A percentile compares a stretch with the other conserved stretches of the same genome.
These are phyloP conservation scores for Cyclostephanos tholiformis DNA, from an alignment of 108 stramenopile genomes.

Conservation along the genomic window DNA sequence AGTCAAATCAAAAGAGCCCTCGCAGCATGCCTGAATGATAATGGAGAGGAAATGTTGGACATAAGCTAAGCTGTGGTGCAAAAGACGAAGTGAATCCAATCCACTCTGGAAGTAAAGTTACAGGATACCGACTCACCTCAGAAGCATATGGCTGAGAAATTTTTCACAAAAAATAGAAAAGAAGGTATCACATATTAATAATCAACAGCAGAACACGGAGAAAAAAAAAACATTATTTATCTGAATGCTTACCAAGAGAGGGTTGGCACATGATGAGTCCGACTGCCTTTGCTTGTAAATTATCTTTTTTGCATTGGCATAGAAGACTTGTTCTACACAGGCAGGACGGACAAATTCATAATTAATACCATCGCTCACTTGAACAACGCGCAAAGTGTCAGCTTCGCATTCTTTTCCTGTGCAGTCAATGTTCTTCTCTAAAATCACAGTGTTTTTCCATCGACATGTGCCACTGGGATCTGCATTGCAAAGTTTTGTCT, in stretches of 20 bases:
- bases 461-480: slow-evolving; percentile 33
- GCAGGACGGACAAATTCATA: slow-evolving; percentile 69
- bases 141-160: slow-evolving; percentile 16
- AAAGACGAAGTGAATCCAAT: neutral
- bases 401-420: slow-evolving; percentile 59
- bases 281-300: slow-evolving; percentile 35
- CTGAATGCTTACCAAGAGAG: slow-evolving; percentile 12
- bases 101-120: neutral
- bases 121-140: slow-evolving; percentile 3
- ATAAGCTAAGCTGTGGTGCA: neutral
- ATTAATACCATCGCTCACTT: slow-evolving; percentile 51
- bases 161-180: neutral
- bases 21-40: slow-evolving; percentile 25
- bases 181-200: neutral
- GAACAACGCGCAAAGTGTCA: slow-evolving; percentile 58
- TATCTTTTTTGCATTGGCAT: slow-evolving; percentile 53
- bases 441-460: slow-evolving; percentile 38
- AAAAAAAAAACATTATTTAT: neutral
- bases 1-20: slow-evolving; percentile 12
- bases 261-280: slow-evolving; percentile 44
- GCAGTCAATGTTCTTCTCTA: slow-evolving; percentile 52
- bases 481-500: slow-evolving; percentile 46
- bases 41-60: neutral
- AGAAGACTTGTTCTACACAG: slow-evolving; percentile 68
- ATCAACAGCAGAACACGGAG: neutral